These are phyloP conservation scores for Sergeia podlipaevii DNA, from an alignment of 208 protist species.

Conservation along the genomic window DNA sequence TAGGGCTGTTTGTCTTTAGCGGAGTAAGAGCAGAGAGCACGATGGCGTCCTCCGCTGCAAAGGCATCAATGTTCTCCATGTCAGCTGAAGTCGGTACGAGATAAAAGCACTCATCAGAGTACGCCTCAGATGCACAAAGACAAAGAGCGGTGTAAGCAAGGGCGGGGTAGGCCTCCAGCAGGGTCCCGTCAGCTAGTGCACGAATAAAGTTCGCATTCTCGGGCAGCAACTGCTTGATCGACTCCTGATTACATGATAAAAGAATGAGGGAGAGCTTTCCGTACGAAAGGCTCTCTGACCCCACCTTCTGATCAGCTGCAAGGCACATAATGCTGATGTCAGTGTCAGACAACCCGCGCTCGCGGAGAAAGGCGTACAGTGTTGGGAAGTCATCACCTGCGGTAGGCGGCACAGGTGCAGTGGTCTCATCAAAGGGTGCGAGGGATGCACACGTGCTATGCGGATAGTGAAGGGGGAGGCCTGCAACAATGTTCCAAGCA, in stretches of 20 bases:
- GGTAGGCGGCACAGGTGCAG: slow-evolving; percentile 6
- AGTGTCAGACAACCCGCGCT: slow-evolving; percentile 20
- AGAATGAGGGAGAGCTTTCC: slow-evolving; percentile 72
- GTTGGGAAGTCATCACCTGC: slow-evolving; percentile 29
- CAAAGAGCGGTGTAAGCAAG: slow-evolving; percentile 64
- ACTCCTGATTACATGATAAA: slow-evolving; percentile 41
- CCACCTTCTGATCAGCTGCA: slow-evolving; percentile 59
- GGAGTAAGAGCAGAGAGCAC: slow-evolving; percentile 47
- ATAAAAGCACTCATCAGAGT: slow-evolving; percentile 58
- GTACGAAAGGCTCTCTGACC: slow-evolving; percentile 54
- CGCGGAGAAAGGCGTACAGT: slow-evolving; percentile 33
- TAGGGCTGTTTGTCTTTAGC: slow-evolving; percentile 19
- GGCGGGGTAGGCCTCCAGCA: slow-evolving; percentile 35
- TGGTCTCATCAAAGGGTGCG: slow-evolving; percentile 14
- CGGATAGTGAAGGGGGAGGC: slow-evolving; percentile 51
- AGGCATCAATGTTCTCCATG: slow-evolving; percentile 10
- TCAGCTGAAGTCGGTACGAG: slow-evolving; percentile 26
- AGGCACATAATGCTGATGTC: slow-evolving; percentile 75
- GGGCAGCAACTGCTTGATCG: slow-evolving; percentile 26
- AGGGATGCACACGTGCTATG: slow-evolving; percentile 20
- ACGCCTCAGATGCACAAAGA: slow-evolving; percentile 50
- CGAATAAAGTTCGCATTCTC: slow-evolving; percentile 18
- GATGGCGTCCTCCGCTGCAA: slow-evolving; percentile 34
- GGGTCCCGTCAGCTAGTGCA: slow-evolving; percentile 32
- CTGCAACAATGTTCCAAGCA: slow-evolving; percentile 57